Base-by-base conservation (phyloP, 352 stramenopile genomes). In the Phytophthora syringae region DNA sequence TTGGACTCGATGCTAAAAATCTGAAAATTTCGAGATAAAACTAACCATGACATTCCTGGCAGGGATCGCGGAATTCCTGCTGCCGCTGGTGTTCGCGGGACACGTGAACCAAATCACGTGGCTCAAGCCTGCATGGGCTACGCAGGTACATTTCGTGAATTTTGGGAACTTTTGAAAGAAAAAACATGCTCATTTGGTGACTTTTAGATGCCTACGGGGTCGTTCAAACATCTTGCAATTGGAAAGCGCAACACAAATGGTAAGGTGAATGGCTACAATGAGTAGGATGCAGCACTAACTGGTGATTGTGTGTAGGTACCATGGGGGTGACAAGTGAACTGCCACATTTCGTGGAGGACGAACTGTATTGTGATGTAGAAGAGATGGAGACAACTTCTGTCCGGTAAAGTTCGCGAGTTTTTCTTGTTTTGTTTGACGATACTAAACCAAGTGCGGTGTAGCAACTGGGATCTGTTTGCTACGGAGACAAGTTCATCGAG, bases 31-130 rank as follows among this genome's bases (percentile, higher is more conserved):
- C n/a, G n/a, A 28, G n/a, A 1, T 20, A 7, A 56, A 18, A 58
- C 34, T 34, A 34, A 32, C 30, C 9, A 21, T 25, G 37, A 7
- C 11, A 13, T 5, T 52, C 6, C 53, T 52, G 21, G 57, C 61
- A 71, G 89, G 88, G 15, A 97, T 96, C 60, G 88, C 89, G 9
- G 89, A 96, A 58, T 97, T 97, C 50, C 70, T 94, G 30, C 56
- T 96, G 32, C 89, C 89, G 11, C 52, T 94, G 13, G 79, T 93
- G 15, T 93, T 85, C 50, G 86, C 84, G 28, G 88, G 88, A 2
- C 89, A 97, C 51, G 83, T 95, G 34, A 77, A 68, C 28, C 72
- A 80, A 32, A 67, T 97, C 62, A 79, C 79, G 42, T 97, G 89
- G 89, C 68, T 96, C 49, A 93, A 94, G 53, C 77, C 88, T n/a